phyloP scores from a whole-genome alignment of 2,329 filamentous ascomycete genomes.

The Grosmannia clavigera region DNA sequence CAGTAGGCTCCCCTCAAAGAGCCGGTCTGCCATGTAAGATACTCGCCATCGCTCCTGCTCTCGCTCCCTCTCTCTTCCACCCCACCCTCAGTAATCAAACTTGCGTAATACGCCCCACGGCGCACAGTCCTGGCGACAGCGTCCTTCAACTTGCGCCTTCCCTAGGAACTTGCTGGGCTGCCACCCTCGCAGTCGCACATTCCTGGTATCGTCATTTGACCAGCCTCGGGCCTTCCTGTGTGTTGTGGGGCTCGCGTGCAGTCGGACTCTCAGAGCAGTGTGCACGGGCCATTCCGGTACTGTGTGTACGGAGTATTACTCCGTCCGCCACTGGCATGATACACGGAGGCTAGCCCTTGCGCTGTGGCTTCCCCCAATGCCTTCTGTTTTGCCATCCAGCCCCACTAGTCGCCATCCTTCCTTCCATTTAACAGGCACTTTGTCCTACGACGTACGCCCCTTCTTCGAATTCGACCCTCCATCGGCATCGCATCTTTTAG shows the following conservation, averaged over 20 bases:
- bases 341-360: neutral
- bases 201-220: neutral
- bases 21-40: too few species aligned
- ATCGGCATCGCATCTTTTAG: neutral
- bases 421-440: neutral
- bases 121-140: neutral
- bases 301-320: neutral
- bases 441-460: neutral
- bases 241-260: neutral
- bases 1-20: too few species aligned
- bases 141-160: neutral
- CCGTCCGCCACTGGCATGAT: neutral
- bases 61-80: neutral
- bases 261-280: neutral
- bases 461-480: neutral
- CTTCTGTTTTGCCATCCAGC: neutral
- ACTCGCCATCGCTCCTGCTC: neutral
- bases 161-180: neutral
- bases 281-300: neutral
- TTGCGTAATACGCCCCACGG: neutral
- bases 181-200: neutral
- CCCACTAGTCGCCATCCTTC: neutral
- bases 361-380: neutral
- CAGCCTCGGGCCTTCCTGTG: neutral
- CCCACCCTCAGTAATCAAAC: neutral